A percentile compares a stretch with the other conserved stretches of the same genome.
These are phyloP conservation scores for Fusarium hainanense DNA, from an alignment of 2,329 filamentous ascomycete species.

Conservation along the genomic window DNA sequence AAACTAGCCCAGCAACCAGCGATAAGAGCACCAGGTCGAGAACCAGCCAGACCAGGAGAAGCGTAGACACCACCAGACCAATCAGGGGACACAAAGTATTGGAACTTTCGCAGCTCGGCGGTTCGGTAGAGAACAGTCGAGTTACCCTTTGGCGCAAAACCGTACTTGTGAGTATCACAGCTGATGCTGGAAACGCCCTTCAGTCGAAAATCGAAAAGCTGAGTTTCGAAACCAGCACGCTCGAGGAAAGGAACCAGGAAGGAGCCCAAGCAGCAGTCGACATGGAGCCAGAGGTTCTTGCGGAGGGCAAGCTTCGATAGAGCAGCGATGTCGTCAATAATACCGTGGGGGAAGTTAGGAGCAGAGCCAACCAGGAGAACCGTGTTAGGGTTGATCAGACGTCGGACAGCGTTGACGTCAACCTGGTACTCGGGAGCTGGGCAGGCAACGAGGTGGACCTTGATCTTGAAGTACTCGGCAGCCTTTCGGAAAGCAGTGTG, in stretches of 20 bases:
- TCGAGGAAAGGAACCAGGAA: constrained; percentile 94
- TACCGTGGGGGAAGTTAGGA: constrained; percentile 97
- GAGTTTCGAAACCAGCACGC: constrained; percentile 90
- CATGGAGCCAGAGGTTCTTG: constrained; percentile 87
- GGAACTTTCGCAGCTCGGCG: constrained; percentile 80
- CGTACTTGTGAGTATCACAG: constrained; percentile 99
- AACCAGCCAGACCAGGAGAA: constrained; percentile 90
- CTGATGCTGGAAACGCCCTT: constrained; percentile 95
- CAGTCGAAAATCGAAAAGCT: constrained; percentile 91
- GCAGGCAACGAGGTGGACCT: constrained; percentile 87
- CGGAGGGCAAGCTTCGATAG: constrained; percentile 85
- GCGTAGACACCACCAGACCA: constrained; percentile 98
- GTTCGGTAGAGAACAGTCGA: constrained; percentile 92
- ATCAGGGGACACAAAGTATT: constrained; percentile 95
- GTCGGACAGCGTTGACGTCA: constrained; percentile 78
- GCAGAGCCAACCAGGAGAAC: constrained; percentile 92
- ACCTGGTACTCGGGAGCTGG: constrained; percentile 89
- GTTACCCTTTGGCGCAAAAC: constrained; percentile 98
- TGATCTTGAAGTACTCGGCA: constrained; percentile 95
- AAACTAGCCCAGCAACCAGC: constrained; percentile 95
- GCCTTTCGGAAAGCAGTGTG: constrained; percentile 98
- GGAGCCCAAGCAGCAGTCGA: constrained; percentile 96
- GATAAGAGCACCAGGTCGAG: constrained; percentile 91
- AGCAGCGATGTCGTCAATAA: constrained; percentile 91
- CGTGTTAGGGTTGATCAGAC: constrained; percentile 94